Base-by-base conservation (phyloP, 2,329 filamentous ascomycete genomes). In the Aspergillus hortae region DNA sequence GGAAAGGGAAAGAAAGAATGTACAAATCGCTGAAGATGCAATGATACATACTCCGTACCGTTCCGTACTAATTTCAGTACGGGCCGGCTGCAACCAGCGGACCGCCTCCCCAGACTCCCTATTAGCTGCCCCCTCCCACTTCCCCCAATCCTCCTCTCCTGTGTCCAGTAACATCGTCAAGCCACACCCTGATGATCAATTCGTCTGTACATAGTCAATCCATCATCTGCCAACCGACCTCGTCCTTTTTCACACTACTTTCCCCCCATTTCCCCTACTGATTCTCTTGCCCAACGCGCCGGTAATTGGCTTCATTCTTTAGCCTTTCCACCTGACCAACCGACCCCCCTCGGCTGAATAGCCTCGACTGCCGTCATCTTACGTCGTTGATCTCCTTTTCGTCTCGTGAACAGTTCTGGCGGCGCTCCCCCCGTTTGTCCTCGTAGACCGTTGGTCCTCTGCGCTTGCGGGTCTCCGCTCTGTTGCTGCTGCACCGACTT, bases 361-460 rank as follows among this genome's bases (percentile, higher is more conserved):
- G 30, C 44, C 46, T 52, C 48, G 32, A 56, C 43, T 46, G 48
- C 48, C 53, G 58, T 61, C 57, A 58, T 57, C 51, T 53, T 59
- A 56, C 56, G 54, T 58, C 40, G 53, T 51, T 54, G 52, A 55
- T 51, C 55, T 43, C 47, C 41, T 27, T 15, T 36, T 49, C 55
- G 57, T 57, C 61, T 56, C 55, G 56, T 62, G 60, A 60, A 53
- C 53, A 43, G 23, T 36, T 50, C 44, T 47, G 47, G 45, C 52
- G 49, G 48, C 47, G 54, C 21, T 43, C 41, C 54, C 52, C 46
- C 51, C 55, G 57, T 47, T 56, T 53, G 17, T 35, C 47, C 52
- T 46, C 43, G 50, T 55, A 46, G 35, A 45, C 27, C 53, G 36
- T 43, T 46, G 23, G 41, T 12, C 40, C 49, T 53, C 46, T 46